Evolutionary conservation across 148 eudicot genomes (phyloP).

Genomic region (Fagopyrum tataricum): DNA sequence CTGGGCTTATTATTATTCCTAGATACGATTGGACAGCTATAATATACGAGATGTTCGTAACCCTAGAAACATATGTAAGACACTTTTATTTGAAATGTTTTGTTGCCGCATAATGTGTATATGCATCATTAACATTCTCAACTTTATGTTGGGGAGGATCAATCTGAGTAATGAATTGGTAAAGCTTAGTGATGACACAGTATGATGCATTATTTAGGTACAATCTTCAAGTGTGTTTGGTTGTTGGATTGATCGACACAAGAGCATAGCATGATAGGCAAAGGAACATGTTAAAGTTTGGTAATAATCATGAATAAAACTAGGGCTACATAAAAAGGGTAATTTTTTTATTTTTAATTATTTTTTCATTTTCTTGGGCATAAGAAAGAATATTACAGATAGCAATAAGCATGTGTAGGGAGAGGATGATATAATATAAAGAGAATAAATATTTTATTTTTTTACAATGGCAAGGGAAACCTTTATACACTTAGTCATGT

Average conservation of each 20-base stretch:
- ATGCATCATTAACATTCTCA: not conserved
- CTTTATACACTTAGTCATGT: too few relatives aligned
- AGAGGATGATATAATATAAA: not conserved
- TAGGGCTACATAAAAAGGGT: not conserved
- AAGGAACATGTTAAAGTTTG: not conserved
- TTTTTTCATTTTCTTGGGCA: not conserved
- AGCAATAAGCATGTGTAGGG: not conserved
- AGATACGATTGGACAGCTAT: too few relatives aligned
- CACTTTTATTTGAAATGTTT: constrained; percentile 2
- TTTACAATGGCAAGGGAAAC: too few relatives aligned
- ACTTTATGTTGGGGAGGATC: not conserved
- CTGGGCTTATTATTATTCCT: too few relatives aligned
- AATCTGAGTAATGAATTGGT: not conserved
- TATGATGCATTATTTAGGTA: not conserved
- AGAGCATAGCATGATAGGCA: not conserved
- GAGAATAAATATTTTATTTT: not conserved
- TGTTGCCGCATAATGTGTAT: not conserved
- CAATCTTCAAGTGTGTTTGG: not conserved
- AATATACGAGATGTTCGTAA: too few relatives aligned
- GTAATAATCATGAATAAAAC: not conserved
- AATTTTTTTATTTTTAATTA: not conserved
- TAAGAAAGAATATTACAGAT: constrained; percentile 1
- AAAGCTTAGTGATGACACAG: not conserved
- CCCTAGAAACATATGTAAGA: not conserved
- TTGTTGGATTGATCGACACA: constrained; percentile 1